Evolutionary conservation across 2,329 filamentous ascomycete species (phyloP).

Genomic region (Sporothrix dimorphospora): DNA sequence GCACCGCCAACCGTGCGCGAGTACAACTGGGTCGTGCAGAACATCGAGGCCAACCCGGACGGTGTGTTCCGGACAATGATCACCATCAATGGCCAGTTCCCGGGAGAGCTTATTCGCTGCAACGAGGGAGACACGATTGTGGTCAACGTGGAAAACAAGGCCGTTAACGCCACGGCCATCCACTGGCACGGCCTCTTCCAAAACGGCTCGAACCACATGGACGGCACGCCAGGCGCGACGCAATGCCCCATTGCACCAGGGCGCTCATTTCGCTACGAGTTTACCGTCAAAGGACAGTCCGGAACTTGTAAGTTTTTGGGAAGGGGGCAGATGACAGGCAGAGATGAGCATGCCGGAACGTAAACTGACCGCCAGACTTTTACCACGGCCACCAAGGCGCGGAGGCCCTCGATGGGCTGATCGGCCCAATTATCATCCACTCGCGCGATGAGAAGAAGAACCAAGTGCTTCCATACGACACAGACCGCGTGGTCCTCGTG

Average conservation of each 20-base stretch:
- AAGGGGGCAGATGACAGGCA: no score
- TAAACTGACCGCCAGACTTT: constrained; percentile 56
- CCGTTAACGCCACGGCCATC: constrained; percentile 64
- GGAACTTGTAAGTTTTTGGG: constrained; percentile 43
- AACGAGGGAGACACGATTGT: constrained; percentile 74
- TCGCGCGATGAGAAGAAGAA: constrained; percentile 55
- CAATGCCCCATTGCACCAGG: constrained; percentile 65
- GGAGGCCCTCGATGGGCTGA: constrained; percentile 69
- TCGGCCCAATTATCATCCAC: constrained; percentile 65
- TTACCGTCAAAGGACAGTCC: constrained; percentile 36
- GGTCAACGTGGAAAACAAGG: constrained; percentile 65
- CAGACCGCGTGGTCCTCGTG: constrained; percentile 66
- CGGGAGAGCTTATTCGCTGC: constrained; percentile 71
- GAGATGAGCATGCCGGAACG: no score
- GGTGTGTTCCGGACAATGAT: constrained; percentile 64
- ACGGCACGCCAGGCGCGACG: constrained; percentile 63
- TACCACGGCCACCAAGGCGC: constrained; percentile 72
- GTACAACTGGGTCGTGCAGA: constrained; percentile 63
- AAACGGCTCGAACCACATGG: constrained; percentile 73
- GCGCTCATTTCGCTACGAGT: constrained; percentile 58
- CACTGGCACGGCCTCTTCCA: constrained; percentile 77
- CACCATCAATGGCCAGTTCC: constrained; percentile 75
- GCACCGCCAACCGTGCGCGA: constrained; percentile 55
- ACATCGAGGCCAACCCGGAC: constrained; percentile 69
- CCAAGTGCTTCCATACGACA: constrained; percentile 59